Evolutionary conservation across 2,329 filamentous ascomycete genomes (phyloP), one percentile per base, ranked within the genome.

Genomic region (Colletotrichum ledebouriae): DNA sequence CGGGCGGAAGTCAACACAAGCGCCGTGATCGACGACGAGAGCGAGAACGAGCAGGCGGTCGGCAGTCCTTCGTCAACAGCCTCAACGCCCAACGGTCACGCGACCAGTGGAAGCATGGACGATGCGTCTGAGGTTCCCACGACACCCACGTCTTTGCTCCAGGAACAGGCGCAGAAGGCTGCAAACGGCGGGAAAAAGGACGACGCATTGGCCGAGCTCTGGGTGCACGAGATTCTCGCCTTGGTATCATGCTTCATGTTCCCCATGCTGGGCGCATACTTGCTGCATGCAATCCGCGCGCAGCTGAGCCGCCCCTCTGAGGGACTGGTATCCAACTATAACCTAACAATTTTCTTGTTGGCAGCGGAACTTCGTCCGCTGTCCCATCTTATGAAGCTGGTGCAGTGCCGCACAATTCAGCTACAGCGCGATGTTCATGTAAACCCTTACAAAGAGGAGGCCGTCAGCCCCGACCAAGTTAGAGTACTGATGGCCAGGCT

Each of bases 241-340:
- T 83, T 98, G 15, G 72, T 88, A 0, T 90, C 91, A 6, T 98
- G 94, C 78, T 97, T 98, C 74, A 69, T 91, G 33, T 90, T 92
- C 34, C 95, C 95, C 0, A 75, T 93, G 0, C 76, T 94, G 4
- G 92, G 93, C n/a, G 92, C 94, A 33, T 96, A 92, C 79, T 82
- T 98, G 44, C 84, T 98, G 11, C 94, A 98, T 76, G 83, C 88
- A 20, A 92, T 98, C 67, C 89, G 95, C 58, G 87, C 86, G 9
- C 93, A 95, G 73, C 87, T 98, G 17, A 94, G 92, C 25, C 86
- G 92, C 2, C 93, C 92, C 0, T 94, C 94, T 0, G 94, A 97
- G 77, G 93, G 93, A 1, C 83, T 98, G 11, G 91, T 98, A 6
- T 97, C 94, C 4, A 93, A 97, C 78, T 97, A 95, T 80, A 98